Conservation (phyloP, 768 basidiomycete genomes). For the Agrocybe praecox region DNA sequence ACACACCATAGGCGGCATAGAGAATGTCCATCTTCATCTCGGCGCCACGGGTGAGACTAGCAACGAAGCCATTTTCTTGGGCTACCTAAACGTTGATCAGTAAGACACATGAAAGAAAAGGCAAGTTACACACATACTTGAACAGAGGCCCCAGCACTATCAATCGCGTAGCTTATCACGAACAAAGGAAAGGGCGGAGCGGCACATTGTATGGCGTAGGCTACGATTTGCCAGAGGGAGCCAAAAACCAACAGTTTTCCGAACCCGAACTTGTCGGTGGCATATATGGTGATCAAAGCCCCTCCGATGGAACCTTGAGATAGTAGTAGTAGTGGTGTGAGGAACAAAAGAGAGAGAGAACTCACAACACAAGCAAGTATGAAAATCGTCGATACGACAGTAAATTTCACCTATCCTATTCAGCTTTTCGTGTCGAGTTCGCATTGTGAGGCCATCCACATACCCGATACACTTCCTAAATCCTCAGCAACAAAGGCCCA, state of each 20-base stretch:
- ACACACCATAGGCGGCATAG: constrained; percentile 53
- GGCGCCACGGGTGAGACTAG: constrained; percentile 53
- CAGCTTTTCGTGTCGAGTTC: no score
- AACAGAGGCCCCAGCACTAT: constrained; percentile 44
- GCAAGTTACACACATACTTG: constrained; percentile 60
- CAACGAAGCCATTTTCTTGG: constrained; percentile 74
- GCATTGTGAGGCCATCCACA: no score
- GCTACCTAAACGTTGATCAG: no score
- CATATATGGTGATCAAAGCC: constrained; percentile 38
- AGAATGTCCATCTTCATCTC: constrained; percentile 63
- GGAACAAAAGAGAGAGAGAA: constrained; percentile 3
- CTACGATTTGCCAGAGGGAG: constrained; percentile 51
- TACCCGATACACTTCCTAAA: constrained; percentile 59
- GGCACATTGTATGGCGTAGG: constrained; percentile 53
- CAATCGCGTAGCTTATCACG: constrained; percentile 46
- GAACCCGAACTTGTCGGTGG: constrained; percentile 41
- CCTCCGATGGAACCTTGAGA: constrained; percentile 44
- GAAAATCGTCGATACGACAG: constrained; percentile 64
- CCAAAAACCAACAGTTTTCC: constrained; percentile 45
- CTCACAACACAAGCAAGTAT: constrained; percentile 40
- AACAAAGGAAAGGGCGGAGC: constrained; percentile 69
- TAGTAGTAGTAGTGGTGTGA: no score
- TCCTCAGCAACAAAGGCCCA: constrained; percentile 74
- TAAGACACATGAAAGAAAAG: no score
- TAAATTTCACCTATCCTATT: constrained; percentile 55